Conservation (phyloP, 108 stramenopile species). For the Aurantiochytrium sp. region DNA sequence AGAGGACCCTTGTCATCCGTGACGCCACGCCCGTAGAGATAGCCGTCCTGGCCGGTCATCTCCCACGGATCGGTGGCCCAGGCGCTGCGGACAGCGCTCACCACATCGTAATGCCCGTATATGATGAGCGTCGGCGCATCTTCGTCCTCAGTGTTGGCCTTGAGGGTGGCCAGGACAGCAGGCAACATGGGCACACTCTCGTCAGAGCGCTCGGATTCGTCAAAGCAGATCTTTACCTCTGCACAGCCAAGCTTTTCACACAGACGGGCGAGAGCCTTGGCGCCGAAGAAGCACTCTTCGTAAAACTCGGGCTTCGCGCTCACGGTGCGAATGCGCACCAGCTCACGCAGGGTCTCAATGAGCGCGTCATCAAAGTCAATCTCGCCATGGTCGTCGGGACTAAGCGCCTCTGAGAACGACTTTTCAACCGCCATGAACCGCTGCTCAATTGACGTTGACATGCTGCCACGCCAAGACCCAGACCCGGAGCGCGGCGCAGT, state of each 20-base stretch:
- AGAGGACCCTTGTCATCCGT: slow-evolving; percentile 31
- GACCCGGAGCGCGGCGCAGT: background rate
- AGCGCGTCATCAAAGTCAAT: background rate
- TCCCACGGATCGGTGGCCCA: slow-evolving; percentile 17
- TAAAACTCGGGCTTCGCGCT: background rate
- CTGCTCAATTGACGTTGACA: background rate
- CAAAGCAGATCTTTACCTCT: background rate
- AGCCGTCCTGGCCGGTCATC: slow-evolving; percentile 19
- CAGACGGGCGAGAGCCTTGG: background rate
- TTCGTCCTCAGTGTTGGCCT: background rate
- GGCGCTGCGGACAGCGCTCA: background rate
- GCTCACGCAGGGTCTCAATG: background rate
- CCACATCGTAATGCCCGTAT: slow-evolving; percentile 31
- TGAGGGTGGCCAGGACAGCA: background rate
- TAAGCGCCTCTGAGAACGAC: background rate
- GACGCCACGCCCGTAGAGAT: slow-evolving; percentile 25
- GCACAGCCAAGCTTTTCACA: background rate
- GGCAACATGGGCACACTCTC: slow-evolving; percentile 4
- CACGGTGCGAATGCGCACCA: slow-evolving; percentile 14
- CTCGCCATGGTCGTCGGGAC: background rate
- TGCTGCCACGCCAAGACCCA: background rate
- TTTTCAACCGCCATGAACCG: background rate
- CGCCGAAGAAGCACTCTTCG: slow-evolving; percentile 17
- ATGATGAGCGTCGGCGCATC: background rate
- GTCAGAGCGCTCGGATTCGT: background rate